Conservation (phyloP, 345 rosid species). For the Orychophragmus violaceus region DNA sequence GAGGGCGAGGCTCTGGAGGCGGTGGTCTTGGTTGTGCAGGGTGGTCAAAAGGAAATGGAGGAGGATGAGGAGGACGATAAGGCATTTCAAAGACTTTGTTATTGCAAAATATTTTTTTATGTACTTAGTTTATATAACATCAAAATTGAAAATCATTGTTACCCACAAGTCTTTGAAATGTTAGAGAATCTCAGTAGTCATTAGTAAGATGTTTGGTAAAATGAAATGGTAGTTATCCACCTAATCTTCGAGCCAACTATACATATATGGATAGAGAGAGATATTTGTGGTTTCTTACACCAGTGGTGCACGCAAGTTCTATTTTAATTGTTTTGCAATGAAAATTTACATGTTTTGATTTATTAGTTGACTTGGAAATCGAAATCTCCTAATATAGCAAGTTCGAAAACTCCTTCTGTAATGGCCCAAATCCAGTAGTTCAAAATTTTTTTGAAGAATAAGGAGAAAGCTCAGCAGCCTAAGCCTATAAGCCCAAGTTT, state of each 20-base stretch:
- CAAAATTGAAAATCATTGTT: not conserved
- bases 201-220: not conserved
- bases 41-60: slow-evolving; percentile 7
- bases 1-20: slow-evolving; percentile 7
- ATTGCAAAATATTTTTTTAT: slow-evolving; percentile 3
- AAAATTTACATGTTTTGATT: too few relatives aligned
- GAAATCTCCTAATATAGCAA: too few relatives aligned
- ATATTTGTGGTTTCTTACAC: not conserved
- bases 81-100: slow-evolving; percentile 14
- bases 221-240: slow-evolving; percentile 13
- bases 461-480: too few relatives aligned
- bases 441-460: too few relatives aligned
- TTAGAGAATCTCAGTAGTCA: not conserved
- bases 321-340: too few relatives aligned
- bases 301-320: too few relatives aligned
- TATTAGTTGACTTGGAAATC: too few relatives aligned
- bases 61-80: not conserved
- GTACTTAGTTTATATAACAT: slow-evolving; percentile 9
- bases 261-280: not conserved
- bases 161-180: slow-evolving; percentile 19
- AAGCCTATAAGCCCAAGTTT: too few relatives aligned
- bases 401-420: too few relatives aligned
- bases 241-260: slow-evolving; percentile 12
- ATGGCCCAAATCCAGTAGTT: too few relatives aligned
- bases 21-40: slow-evolving; percentile 23